Base-by-base conservation (phyloP, 768 basidiomycete genomes). In the Mycena capillaripes region DNA sequence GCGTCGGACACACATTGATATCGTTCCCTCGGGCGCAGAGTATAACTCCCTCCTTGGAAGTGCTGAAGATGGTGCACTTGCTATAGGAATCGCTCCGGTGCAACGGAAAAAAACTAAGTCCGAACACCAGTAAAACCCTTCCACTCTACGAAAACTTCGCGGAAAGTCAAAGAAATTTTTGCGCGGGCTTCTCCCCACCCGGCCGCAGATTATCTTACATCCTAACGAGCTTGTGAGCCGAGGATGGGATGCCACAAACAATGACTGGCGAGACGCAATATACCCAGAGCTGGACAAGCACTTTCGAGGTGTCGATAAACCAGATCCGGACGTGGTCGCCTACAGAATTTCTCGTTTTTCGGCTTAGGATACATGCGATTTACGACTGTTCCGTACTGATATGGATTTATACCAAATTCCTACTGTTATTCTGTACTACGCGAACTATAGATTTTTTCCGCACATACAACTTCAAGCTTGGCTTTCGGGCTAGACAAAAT, bases 191-290 rank as follows among this genome's bases (percentile, higher is more conserved):
- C 36, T 25, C n/a, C n/a, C 46, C 1, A 23, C 48, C 27, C 27
- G 4, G 0, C 34, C 36, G 19, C 62, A 64, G 27, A 14, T 64
- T n/a, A 53, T 50, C 21, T 38, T 64, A 17, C 16, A 12, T 9
- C 16, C 50, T 3, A 16, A 40, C 3, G 50, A 64, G 32, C 17
- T 4, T 29, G 50, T 64, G 48, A 29, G 46, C 17, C 62, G 50
- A 10, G 62, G 62, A 36, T 64, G 62, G 62, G 62, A 64, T 53
- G 62, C 17, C 5, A 40, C 48, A 11, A 64, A 64, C 40, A n/a
- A 40, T 34, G 30, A n/a, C 25, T 64, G 62, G 62, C 52, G 62
- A 27, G 17, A 42, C 4, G 25, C 50, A 5, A 64, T 64, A 38
- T 64, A 64, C 50, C 62, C 50, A 10, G 17, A 53, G 9, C 21